These are phyloP conservation scores for Hondaea fermentalgiana DNA, from an alignment of 108 stramenopile genomes.

Conservation along the genomic window DNA sequence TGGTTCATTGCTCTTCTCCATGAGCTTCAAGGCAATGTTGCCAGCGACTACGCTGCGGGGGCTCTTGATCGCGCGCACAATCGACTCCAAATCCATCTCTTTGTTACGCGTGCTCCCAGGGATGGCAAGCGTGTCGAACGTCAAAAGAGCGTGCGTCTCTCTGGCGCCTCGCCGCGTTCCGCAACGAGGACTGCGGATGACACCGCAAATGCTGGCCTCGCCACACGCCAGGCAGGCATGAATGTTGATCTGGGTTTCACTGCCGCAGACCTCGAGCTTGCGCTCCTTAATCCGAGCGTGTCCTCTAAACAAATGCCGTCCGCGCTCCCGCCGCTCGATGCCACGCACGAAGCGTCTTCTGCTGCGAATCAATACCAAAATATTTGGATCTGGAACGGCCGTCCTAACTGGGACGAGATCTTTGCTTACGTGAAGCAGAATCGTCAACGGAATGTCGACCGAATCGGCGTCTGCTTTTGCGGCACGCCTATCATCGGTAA, in stretches of 20 bases:
- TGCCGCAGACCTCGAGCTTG: slow-evolving; percentile 15
- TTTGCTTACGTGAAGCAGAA: neutral
- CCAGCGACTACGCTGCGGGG: neutral
- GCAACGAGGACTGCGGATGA: too few species aligned
- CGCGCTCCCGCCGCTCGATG: neutral
- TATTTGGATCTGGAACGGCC: slow-evolving; percentile 41
- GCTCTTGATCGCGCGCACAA: neutral
- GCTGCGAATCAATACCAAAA: slow-evolving; percentile 25
- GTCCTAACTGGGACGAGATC: slow-evolving; percentile 38
- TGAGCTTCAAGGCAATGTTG: slow-evolving; percentile 10
- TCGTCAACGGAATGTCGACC: neutral
- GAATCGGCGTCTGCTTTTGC: slow-evolving; percentile 45
- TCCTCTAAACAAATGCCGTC: neutral
- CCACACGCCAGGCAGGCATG: neutral
- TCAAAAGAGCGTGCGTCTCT: neutral
- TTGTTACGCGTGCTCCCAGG: slow-evolving; percentile 15
- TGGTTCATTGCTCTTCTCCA: slow-evolving; percentile 23
- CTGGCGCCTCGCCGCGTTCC: neutral
- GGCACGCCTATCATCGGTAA: slow-evolving; percentile 35
- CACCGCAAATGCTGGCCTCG: neutral
- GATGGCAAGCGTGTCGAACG: neutral
- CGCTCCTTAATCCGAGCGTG: slow-evolving; percentile 26
- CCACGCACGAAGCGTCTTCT: neutral
- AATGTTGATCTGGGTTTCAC: slow-evolving; percentile 13
- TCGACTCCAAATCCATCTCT: slow-evolving; percentile 28